Percentiles rank a stretch among this genome's conserved stretches.
These are phyloP conservation scores for Phlyctochytrium bullatum DNA, from an alignment of 192 early-diverging fungal genomes.

Conservation along the genomic window DNA sequence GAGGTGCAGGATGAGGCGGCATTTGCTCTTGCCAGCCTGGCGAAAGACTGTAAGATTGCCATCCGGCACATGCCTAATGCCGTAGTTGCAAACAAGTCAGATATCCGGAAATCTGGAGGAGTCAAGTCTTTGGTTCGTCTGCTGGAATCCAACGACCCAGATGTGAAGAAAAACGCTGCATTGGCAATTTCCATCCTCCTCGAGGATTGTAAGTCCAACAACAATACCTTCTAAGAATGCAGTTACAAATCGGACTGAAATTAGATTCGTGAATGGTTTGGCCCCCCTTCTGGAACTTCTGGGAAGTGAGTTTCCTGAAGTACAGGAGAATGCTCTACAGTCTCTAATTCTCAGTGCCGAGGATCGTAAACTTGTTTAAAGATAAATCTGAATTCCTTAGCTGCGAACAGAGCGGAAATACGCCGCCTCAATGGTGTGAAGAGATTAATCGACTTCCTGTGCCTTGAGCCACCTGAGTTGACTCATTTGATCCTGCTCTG, in stretches of 20 bases:
- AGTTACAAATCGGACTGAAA: slow-evolving; percentile 49
- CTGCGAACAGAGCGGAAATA: slow-evolving; percentile 47
- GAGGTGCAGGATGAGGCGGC: slow-evolving; percentile 60
- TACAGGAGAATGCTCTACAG: slow-evolving; percentile 48
- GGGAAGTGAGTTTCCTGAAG: slow-evolving; percentile 44
- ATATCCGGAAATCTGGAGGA: slow-evolving; percentile 50
- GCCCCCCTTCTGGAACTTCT: slow-evolving; percentile 44
- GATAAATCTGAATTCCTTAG: slow-evolving; percentile 15
- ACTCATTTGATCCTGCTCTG: slow-evolving; percentile 42
- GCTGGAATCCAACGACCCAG: slow-evolving; percentile 51
- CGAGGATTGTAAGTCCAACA: slow-evolving; percentile 47
- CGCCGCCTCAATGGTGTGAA: slow-evolving; percentile 42
- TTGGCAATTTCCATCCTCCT: slow-evolving; percentile 42
- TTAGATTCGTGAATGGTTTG: slow-evolving; percentile 47
- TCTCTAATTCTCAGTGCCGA: slow-evolving; percentile 44
- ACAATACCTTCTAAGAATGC: neutral
- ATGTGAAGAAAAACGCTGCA: slow-evolving; percentile 53
- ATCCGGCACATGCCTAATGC: neutral
- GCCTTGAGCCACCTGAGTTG: slow-evolving; percentile 38
- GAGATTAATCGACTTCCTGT: slow-evolving; percentile 43
- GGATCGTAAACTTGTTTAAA: slow-evolving; percentile 35
- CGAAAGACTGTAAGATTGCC: slow-evolving; percentile 49
- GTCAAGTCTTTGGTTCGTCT: slow-evolving; percentile 51
- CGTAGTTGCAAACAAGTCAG: slow-evolving; percentile 48
- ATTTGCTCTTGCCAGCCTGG: slow-evolving; percentile 47